Evolutionary conservation across 805 yeast species (phyloP).

Genomic region (Blastobotrys peoriensis): DNA sequence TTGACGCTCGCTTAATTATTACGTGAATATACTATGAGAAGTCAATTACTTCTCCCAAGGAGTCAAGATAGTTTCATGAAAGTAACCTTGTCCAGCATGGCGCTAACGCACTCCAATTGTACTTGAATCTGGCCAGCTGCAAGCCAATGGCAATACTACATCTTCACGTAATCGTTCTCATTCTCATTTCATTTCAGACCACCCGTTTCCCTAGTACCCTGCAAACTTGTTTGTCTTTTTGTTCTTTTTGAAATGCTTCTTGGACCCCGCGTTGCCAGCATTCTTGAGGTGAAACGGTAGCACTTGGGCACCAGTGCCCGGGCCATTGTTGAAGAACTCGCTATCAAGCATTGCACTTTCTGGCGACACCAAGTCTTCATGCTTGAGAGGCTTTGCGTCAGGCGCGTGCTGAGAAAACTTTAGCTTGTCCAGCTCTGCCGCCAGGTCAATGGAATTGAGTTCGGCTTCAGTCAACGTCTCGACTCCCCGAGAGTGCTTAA

Average conservation of each 20-base stretch:
- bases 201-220: not conserved
- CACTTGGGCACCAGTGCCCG: slow-evolving; percentile 54
- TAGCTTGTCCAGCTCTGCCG: slow-evolving; percentile 62
- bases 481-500: slow-evolving; percentile 28
- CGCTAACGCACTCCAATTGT: too few species aligned
- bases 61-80: too few species aligned
- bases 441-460: slow-evolving; percentile 51
- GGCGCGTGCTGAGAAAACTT: slow-evolving; percentile 77
- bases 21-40: too few species aligned
- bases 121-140: too few species aligned
- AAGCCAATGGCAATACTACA: too few species aligned
- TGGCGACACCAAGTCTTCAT: slow-evolving; percentile 50
- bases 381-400: slow-evolving; percentile 33
- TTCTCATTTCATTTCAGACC: too few species aligned
- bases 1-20: too few species aligned
- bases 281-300: slow-evolving; percentile 64
- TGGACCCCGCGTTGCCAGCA: slow-evolving; percentile 30
- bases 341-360: slow-evolving; percentile 79
- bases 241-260: slow-evolving; percentile 72
- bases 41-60: too few species aligned
- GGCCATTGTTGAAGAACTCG: slow-evolving; percentile 72
- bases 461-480: slow-evolving; percentile 33
- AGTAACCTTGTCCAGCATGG: too few species aligned
- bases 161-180: too few species aligned
- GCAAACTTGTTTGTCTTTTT: slow-evolving; percentile 38